These are phyloP conservation scores for Amylostereum areolatum DNA, from an alignment of 1,284 basidiomycete species.

Conservation along the genomic window DNA sequence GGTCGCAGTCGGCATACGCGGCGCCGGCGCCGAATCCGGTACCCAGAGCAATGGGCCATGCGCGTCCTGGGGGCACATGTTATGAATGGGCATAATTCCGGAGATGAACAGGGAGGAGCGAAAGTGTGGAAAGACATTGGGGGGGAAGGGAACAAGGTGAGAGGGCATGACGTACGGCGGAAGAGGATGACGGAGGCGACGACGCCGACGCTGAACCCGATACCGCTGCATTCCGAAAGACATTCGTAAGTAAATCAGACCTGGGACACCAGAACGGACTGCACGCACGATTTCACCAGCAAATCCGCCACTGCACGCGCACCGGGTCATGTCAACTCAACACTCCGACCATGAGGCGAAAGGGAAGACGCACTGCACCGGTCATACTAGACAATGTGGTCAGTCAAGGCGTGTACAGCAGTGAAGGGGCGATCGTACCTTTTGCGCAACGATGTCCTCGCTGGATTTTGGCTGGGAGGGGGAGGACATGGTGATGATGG, in stretches of 20 bases:
- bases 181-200: constrained; percentile 93
- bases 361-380: constrained; percentile 70
- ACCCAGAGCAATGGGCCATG: constrained; percentile 92
- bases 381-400: constrained; percentile 62
- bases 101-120: constrained; percentile 3
- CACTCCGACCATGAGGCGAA: background rate
- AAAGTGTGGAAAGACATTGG: constrained; percentile 2
- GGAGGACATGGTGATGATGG: constrained; percentile 35
- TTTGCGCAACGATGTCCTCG: constrained; percentile 82
- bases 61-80: constrained; percentile 63
- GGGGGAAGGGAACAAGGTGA: too few relatives aligned
- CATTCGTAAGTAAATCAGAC: constrained; percentile 18
- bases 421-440: constrained; percentile 44
- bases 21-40: constrained; percentile 88
- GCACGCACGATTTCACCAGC: constrained; percentile 68
- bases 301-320: constrained; percentile 65
- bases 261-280: constrained; percentile 11
- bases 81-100: constrained; percentile 7
- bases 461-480: constrained; percentile 61
- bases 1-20: constrained; percentile 95
- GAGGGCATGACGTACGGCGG: constrained; percentile 70
- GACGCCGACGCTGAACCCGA: constrained; percentile 93
- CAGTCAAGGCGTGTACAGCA: constrained; percentile 1
- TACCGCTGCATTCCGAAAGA: constrained; percentile 65
- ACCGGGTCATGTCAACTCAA: constrained; percentile 14